A percentile compares a stretch with the other conserved stretches of the same genome.
Evolutionary conservation across 768 basidiomycete genomes (phyloP).

Genomic region (Dendrothele bispora): DNA sequence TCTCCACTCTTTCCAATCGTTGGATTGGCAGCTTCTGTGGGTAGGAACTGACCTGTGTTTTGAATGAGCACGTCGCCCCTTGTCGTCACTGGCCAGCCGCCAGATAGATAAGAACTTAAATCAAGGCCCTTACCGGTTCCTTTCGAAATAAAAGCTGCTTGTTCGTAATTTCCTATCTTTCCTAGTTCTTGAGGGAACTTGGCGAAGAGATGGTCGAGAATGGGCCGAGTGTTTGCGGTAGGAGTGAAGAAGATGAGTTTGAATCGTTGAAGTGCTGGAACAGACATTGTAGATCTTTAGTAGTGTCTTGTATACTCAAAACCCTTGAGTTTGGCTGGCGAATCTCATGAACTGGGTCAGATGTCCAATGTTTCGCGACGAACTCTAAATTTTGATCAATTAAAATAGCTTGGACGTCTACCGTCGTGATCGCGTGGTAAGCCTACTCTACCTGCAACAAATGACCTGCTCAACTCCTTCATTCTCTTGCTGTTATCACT

Average conservation of each 20-base stretch:
- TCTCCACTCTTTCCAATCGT: conserved; percentile 40
- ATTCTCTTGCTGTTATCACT: too few species aligned
- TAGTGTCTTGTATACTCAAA: too few species aligned
- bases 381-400: too few species aligned
- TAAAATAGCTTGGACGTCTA: too few species aligned
- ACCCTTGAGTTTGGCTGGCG: too few species aligned
- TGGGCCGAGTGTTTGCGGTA: conserved; percentile 33
- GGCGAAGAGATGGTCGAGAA: conserved; percentile 47
- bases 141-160: conserved; percentile 54
- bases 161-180: conserved; percentile 52
- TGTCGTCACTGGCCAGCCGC: too few species aligned
- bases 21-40: conserved; percentile 41
- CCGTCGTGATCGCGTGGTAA: too few species aligned
- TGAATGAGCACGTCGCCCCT: not conserved
- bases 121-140: conserved; percentile 44
- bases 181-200: conserved; percentile 44
- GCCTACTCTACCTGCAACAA: too few species aligned
- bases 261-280: conserved; percentile 28
- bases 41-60: conserved; percentile 45
- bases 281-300: conserved; percentile 15
- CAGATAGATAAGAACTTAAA: not conserved
- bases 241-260: conserved; percentile 59
- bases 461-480: too few species aligned
- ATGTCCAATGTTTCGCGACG: too few species aligned
- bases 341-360: too few species aligned